Evolutionary conservation across 1,284 basidiomycete species (phyloP).

Genomic region (Ustilago trichophora): DNA sequence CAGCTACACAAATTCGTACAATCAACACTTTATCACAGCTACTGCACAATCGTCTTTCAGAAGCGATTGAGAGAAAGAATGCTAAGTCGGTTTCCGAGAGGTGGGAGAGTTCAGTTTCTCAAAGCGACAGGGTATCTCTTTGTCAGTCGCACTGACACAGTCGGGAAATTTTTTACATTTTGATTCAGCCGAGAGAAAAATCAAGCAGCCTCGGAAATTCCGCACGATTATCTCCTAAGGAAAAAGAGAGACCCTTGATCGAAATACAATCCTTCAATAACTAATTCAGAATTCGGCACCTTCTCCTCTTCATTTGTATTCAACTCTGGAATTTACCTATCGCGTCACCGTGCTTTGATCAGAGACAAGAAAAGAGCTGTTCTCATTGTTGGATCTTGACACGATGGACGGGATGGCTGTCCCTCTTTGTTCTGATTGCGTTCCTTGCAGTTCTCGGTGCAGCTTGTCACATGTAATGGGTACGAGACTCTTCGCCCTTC

Average conservation of each 20-base stretch:
- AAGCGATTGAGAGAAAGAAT: too few relatives aligned
- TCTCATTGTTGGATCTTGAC: neutral
- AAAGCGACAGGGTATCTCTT: too few relatives aligned
- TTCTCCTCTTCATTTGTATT: too few relatives aligned
- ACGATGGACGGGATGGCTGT: constrained; percentile 2
- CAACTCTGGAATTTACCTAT: neutral
- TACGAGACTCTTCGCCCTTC: too few relatives aligned
- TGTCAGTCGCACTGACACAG: neutral
- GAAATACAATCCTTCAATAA: neutral
- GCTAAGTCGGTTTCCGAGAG: too few relatives aligned
- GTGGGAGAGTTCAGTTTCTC: too few relatives aligned
- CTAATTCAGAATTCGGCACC: neutral
- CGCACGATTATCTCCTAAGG: constrained; percentile 1
- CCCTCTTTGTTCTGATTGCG: too few relatives aligned
- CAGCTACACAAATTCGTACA: neutral
- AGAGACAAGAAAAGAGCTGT: neutral
- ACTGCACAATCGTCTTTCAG: too few relatives aligned
- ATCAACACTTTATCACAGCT: neutral
- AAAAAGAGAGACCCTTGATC: neutral
- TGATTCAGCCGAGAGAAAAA: neutral
- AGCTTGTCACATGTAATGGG: too few relatives aligned
- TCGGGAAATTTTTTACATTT: too few relatives aligned
- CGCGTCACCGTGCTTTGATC: neutral
- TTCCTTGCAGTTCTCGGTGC: neutral
- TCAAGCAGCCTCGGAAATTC: constrained; percentile 2